phyloP scores from a whole-genome alignment of 2,329 filamentous ascomycete genomes.

The Cladosporium sp. region DNA sequence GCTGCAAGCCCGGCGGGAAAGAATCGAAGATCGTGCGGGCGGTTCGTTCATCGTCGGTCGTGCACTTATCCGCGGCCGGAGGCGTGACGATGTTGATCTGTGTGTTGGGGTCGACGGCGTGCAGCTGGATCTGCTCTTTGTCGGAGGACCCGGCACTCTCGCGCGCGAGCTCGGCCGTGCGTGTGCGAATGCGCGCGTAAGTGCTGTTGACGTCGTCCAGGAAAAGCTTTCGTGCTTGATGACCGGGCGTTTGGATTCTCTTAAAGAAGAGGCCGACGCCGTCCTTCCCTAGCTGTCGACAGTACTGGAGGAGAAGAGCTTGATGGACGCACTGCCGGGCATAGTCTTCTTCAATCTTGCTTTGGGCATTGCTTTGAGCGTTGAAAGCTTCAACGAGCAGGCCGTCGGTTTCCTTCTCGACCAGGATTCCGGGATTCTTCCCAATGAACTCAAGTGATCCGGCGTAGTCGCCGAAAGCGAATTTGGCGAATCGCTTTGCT shows the following conservation, averaged over 20 bases:
- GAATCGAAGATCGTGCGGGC: slow-evolving; percentile 72
- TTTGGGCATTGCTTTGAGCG: slow-evolving; percentile 65
- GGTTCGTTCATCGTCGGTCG: slow-evolving; percentile 52
- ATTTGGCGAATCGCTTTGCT: slow-evolving; percentile 74
- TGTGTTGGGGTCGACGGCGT: slow-evolving; percentile 82
- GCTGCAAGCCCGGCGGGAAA: slow-evolving; percentile 74
- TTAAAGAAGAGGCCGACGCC: slow-evolving; percentile 94
- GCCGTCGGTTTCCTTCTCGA: slow-evolving; percentile 83
- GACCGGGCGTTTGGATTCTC: slow-evolving; percentile 79
- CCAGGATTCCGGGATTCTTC: slow-evolving; percentile 69
- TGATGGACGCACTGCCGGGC: slow-evolving; percentile 88
- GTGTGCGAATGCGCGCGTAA: slow-evolving; percentile 71
- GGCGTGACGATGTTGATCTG: slow-evolving; percentile 85
- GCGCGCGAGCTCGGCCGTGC: slow-evolving; percentile 66
- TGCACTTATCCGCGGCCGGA: slow-evolving; percentile 68
- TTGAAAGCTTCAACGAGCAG: slow-evolving; percentile 90
- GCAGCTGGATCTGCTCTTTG: slow-evolving; percentile 94
- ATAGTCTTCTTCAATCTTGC: slow-evolving; percentile 52
- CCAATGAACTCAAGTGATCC: slow-evolving; percentile 69
- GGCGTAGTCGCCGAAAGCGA: slow-evolving; percentile 68
- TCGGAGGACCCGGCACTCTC: slow-evolving; percentile 48
- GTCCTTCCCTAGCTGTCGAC: slow-evolving; percentile 78
- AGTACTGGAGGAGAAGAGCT: slow-evolving; percentile 88
- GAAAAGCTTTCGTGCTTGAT: slow-evolving; percentile 88
- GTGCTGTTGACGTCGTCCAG: slow-evolving; percentile 87